Evolutionary conservation across 371 early-diverging fungal species (phyloP), one percentile per base, ranked within the genome.

Genomic region (Batkoa obscura): DNA sequence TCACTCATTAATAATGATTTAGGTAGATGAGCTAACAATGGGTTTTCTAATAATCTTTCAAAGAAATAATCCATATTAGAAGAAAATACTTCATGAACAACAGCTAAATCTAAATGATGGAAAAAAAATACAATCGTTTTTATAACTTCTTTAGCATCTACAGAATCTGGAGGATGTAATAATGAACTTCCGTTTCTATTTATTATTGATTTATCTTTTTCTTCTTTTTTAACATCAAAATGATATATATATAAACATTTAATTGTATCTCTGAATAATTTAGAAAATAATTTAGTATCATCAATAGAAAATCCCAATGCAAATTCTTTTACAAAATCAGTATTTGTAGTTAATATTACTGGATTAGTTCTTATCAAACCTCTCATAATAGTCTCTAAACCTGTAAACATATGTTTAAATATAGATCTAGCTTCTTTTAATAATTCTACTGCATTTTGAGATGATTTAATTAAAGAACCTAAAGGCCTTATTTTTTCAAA

Each of bases 1-100:
- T 88, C 90, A 36, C 72, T 79, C 8, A 86, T 84, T 31, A 97
- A 70, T 60, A 97, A 83, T 60, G 80, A 87, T 59, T 96, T 94
- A 0, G 93, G 86, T 35, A 95, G 72, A 39, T 85, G 79, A 4
- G 93, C 68, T 1, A 94, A 70, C 6, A 87, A 78, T 0, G 80
- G 76, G 62, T 94, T 87, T 61, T 72, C 66, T 30, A 93, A 63
- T 59, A 88, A 84, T n/a, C 80, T 76, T 2, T 89, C 84, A 63
- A 93, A 88, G 17, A 94, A 74, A 58, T 74, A 38, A 33, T 55
- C 56, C 15, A 55, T 2, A 23, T 53, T 15, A 8, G 53, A 17
- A 23, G 37, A 3, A 36, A 53, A 17, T 2, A 53, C 53, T 17
- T 53, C 53, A 32, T 53, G 53, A 38, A 53, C 33, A 75, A 71